phyloP scores from a whole-genome alignment of 768 basidiomycete genomes.

The Tylopilus intermedius region DNA sequence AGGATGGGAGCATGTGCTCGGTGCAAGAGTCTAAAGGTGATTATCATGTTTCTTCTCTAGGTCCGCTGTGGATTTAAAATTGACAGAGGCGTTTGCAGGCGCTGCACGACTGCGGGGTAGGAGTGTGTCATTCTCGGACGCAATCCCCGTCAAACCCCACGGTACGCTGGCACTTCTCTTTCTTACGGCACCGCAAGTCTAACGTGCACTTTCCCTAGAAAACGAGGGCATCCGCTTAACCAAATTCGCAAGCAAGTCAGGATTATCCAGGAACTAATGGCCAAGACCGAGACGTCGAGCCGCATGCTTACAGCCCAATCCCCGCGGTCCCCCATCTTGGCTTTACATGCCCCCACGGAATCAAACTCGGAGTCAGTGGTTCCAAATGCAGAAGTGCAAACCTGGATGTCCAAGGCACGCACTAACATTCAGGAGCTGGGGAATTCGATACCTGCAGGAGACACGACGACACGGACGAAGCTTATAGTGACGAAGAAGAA shows the following conservation, averaged over 20 bases:
- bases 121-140: conserved; percentile 81
- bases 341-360: conserved; percentile 26
- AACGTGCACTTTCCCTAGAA: conserved; percentile 37
- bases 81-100: conserved; percentile 69
- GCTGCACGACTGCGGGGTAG: conserved; percentile 64
- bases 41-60: conserved; percentile 31
- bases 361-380: conserved; percentile 27
- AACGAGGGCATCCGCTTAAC: conserved; percentile 74
- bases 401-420: conserved; percentile 75
- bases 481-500: conserved; percentile 32
- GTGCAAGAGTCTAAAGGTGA: conserved; percentile 56
- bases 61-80: conserved; percentile 75
- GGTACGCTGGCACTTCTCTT: conserved; percentile 42
- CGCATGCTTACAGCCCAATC: conserved; percentile 28
- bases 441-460: conserved; percentile 59
- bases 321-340: conserved; percentile 32
- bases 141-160: conserved; percentile 73
- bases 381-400: conserved; percentile 54
- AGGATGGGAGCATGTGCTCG: conserved; percentile 63
- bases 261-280: conserved; percentile 68
- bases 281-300: conserved; percentile 52
- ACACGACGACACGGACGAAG: conserved; percentile 44
- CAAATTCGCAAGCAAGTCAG: conserved; percentile 72
- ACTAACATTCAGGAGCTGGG: conserved; percentile 66
- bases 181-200: not conserved